These are phyloP conservation scores for Chlorokybus atmophyticus DNA, from an alignment of 139 green algal species.

Conservation along the genomic window DNA sequence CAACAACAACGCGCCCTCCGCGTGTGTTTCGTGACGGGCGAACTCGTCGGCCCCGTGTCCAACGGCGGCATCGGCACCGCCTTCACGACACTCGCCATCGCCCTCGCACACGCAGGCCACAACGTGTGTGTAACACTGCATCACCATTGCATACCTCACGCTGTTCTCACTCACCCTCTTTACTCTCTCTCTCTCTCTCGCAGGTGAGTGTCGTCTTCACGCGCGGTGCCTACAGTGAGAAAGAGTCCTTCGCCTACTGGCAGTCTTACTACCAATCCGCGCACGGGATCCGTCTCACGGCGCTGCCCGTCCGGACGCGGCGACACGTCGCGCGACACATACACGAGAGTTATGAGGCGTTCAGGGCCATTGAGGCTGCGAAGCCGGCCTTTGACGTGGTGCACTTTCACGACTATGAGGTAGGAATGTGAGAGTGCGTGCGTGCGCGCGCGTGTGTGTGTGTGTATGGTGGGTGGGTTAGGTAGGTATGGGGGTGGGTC, in stretches of 20 bases:
- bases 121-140: conserved; percentile 10
- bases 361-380: conserved; percentile 9
- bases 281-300: conserved; percentile 13
- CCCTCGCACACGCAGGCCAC: conserved; percentile 8
- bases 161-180: no score
- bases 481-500: no score
- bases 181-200: neutral
- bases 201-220: conserved; percentile 26
- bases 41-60: conserved; percentile 20
- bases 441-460: no score
- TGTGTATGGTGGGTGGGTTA: no score
- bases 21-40: conserved; percentile 18
- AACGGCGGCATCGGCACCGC: conserved; percentile 28
- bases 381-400: conserved; percentile 27
- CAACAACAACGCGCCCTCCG: no score
- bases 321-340: conserved; percentile 15
- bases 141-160: no score
- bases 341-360: conserved; percentile 24
- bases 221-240: conserved; percentile 9
- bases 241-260: conserved; percentile 17
- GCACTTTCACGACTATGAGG: conserved; percentile 28
- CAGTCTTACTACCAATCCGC: conserved; percentile 6
- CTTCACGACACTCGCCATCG: conserved; percentile 18
- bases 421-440: no score
- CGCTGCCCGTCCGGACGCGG: conserved; percentile 2